Base-by-base conservation (phyloP, 768 basidiomycete species). In the Leccinum aurantiacum region DNA sequence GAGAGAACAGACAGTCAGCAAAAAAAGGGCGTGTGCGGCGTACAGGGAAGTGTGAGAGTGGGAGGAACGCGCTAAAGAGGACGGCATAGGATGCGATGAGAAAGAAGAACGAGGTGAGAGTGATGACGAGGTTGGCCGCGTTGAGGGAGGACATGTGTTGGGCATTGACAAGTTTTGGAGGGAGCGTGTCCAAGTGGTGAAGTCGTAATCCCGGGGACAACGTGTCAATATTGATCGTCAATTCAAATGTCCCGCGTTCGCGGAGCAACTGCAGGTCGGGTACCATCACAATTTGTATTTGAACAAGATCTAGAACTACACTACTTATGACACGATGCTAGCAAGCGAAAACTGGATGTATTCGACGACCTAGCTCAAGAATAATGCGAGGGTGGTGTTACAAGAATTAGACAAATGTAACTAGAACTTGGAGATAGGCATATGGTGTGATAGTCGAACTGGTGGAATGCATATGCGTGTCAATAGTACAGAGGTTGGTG, bases 31-130 rank as follows among this genome's bases (percentile, higher is more conserved):
- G 44, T 46, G 44, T 46, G 44, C 44, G 44, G 77, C 86, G 50
- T 69, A 89, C 90, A 56, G 67, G 67, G 54, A 85, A 73, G 22
- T 80, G 79, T 4, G 82, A 79, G 10, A 70, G 62, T 48, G 88
- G 86, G 49, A 86, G 64, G 69, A 90, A 84, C 47, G 86, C 80
- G 67, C 86, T 85, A 68, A 90, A 78, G 38, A 91, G 76, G 48
- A 87, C 74, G 25, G 86, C 85, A 74, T 90, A 87, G 62, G 78
- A 80, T 46, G 82, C 84, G 50, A 86, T 19, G 17, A 78, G 59
- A 67, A 90, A 83, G 72, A 90, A 87, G 13, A 80, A 50, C 31
- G 74, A 59, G 44, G 87, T 80, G 29, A 77, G 64, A 35, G 68
- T 64, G 57, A 89, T 65, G 64, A 85, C 71, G 61, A 79, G 62